A percentile compares a stretch with the other conserved stretches of the same genome.
These are phyloP conservation scores for Arthrobotrys entomopaga DNA, from an alignment of 2,329 filamentous ascomycete genomes.

Conservation along the genomic window DNA sequence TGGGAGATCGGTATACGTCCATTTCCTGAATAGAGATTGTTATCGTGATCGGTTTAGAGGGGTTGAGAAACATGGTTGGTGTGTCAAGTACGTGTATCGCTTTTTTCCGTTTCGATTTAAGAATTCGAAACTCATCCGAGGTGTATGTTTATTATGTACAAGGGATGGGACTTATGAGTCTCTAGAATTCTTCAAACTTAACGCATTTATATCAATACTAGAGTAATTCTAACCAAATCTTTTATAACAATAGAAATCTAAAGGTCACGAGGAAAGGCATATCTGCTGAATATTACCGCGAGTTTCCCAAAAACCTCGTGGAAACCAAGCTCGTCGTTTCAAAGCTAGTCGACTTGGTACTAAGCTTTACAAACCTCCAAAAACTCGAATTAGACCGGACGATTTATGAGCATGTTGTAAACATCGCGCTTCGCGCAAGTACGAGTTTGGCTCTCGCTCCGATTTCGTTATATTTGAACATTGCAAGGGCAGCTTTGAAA, in stretches of 20 bases:
- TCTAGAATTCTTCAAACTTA: too few relatives aligned
- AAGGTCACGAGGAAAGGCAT: background rate
- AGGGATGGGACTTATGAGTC: too few relatives aligned
- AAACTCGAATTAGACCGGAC: background rate
- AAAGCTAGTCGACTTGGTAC: background rate
- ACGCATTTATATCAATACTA: background rate
- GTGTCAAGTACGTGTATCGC: background rate
- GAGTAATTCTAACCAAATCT: background rate
- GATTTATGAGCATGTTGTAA: background rate
- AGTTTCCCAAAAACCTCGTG: background rate
- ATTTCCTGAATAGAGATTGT: background rate
- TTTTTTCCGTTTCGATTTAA: background rate
- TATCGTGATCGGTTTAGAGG: background rate
- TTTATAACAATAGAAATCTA: background rate
- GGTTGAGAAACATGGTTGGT: background rate
- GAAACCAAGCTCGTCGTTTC: background rate
- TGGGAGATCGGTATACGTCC: background rate
- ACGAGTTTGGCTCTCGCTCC: background rate
- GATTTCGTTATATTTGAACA: background rate
- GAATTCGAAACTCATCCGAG: too few relatives aligned
- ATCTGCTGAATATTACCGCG: too few relatives aligned
- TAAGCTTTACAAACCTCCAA: background rate
- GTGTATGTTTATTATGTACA: too few relatives aligned
- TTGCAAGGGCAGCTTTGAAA: background rate
- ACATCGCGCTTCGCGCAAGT: background rate